Evolutionary conservation across 495 filamentous ascomycete genomes (phyloP).

Genomic region (Hyaloscypha hepaticicola): DNA sequence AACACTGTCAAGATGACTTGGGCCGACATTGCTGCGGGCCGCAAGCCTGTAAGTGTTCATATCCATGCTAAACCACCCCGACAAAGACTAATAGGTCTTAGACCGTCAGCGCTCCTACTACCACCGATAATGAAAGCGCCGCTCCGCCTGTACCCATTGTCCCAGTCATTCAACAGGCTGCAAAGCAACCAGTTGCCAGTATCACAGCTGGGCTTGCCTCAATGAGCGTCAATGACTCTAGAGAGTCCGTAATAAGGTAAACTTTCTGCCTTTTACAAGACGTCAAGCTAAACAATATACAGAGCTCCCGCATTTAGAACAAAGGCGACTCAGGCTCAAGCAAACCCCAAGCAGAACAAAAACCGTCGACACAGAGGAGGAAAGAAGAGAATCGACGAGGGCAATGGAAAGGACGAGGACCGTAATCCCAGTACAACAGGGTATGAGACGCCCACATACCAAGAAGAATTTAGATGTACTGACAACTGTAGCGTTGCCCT

Average conservation of each 20-base stretch:
- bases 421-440: background rate
- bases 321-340: background rate
- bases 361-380: background rate
- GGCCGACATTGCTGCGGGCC: background rate
- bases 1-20: background rate
- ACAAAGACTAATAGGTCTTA: background rate
- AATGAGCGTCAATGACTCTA: background rate
- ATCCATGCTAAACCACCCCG: background rate
- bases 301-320: background rate
- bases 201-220: background rate
- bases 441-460: background rate
- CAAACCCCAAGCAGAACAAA: background rate
- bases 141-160: background rate
- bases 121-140: background rate
- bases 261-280: too few relatives aligned
- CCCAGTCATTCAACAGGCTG: background rate
- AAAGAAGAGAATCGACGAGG: background rate
- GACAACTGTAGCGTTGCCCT: background rate
- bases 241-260: too few relatives aligned
- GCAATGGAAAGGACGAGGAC: background rate
- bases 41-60: background rate
- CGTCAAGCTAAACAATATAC: background rate
- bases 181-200: background rate
- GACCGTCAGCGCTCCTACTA: background rate
- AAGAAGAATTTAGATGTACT: background rate